Conservation (phyloP, 1,284 basidiomycete species). For the Rhizoctonia solani region DNA sequence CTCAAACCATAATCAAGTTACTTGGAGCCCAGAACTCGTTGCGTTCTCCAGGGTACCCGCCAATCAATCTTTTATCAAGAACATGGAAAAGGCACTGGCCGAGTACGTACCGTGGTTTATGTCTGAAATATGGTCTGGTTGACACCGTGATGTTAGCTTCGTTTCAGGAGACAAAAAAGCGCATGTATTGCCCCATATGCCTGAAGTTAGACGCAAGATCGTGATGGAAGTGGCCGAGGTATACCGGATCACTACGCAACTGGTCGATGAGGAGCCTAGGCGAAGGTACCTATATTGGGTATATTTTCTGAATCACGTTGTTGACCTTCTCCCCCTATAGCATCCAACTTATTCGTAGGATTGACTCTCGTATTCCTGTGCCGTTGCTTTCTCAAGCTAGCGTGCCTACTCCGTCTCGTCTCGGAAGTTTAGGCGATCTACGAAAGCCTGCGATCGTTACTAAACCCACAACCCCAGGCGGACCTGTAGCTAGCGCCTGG, state of each 20-base stretch:
- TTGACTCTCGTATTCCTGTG: conserved; percentile 76
- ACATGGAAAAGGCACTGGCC: conserved; percentile 77
- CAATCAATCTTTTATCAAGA: conserved; percentile 67
- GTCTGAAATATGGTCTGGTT: no score
- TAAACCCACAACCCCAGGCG: not conserved
- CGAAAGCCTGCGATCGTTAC: conserved; percentile 25
- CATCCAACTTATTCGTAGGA: conserved; percentile 76
- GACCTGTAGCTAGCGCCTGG: not conserved
- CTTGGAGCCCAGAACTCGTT: conserved; percentile 65
- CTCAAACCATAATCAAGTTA: conserved; percentile 48
- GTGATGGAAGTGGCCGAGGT: conserved; percentile 73
- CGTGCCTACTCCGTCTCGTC: conserved; percentile 40
- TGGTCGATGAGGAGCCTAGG: conserved; percentile 85
- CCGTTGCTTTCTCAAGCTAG: conserved; percentile 63
- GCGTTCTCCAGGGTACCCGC: conserved; percentile 55
- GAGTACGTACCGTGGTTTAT: no score
- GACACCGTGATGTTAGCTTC: conserved; percentile 57
- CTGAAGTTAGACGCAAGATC: conserved; percentile 73
- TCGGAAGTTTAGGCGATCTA: conserved; percentile 27
- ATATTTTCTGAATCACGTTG: not conserved
- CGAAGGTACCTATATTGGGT: conserved; percentile 47
- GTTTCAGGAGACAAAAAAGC: conserved; percentile 66
- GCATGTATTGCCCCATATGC: conserved; percentile 82
- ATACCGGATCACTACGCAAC: conserved; percentile 79
- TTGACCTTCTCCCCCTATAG: conserved; percentile 45